Conservation (phyloP, 164 flowering plant genomes). For the Vitis amurensis region DNA sequence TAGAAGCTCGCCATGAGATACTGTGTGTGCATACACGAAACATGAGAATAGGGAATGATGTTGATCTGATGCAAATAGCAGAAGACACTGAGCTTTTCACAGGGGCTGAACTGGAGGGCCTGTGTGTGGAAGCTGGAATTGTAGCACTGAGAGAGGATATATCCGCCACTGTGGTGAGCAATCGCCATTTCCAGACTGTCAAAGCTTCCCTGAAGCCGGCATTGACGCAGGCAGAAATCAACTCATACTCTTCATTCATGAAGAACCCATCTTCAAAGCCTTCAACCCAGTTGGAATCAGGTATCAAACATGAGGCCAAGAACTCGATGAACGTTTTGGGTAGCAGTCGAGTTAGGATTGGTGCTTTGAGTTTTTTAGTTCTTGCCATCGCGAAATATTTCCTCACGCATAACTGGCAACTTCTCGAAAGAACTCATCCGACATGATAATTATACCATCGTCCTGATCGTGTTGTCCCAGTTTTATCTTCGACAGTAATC, state of each 20-base stretch:
- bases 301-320: conserved; percentile 4
- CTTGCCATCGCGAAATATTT: conserved; percentile 27
- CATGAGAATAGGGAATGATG: conserved; percentile 64
- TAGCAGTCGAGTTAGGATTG: conserved; percentile 15
- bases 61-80: conserved; percentile 72
- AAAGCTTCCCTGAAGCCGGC: conserved; percentile 56
- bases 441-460: too few relatives aligned
- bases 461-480: too few relatives aligned
- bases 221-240: conserved; percentile 49
- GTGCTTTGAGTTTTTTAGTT: conserved; percentile 19
- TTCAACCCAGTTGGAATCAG: conserved; percentile 8
- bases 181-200: conserved; percentile 69
- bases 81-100: conserved; percentile 83
- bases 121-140: conserved; percentile 85
- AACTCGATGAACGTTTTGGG: conserved; percentile 3
- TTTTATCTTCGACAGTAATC: too few relatives aligned
- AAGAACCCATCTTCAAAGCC: conserved; percentile 34
- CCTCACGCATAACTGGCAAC: not conserved
- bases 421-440: too few relatives aligned
- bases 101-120: conserved; percentile 85
- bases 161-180: conserved; percentile 50
- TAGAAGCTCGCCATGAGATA: conserved; percentile 79
- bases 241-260: conserved; percentile 53
- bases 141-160: conserved; percentile 85
- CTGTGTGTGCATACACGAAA: conserved; percentile 78